Conservation (phyloP, 306 rosid species). For the Urtica urens region DNA sequence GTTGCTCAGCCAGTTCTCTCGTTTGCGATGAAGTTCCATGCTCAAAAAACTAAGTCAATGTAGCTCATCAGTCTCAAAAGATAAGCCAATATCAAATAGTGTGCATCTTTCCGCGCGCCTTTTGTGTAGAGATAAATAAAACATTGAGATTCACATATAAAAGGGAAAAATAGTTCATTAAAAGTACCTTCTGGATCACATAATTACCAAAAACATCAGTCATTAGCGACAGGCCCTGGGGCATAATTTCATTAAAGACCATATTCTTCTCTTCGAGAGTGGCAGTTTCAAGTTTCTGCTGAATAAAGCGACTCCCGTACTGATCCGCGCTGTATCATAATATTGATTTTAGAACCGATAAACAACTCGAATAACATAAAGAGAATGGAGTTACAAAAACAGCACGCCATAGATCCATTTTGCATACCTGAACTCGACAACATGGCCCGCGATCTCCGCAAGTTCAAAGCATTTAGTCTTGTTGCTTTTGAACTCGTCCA, state of each 20-base stretch:
- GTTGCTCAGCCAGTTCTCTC: constrained; percentile 85
- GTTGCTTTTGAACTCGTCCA: constrained; percentile 84
- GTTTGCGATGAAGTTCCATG: constrained; percentile 74
- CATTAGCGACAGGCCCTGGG: constrained; percentile 83
- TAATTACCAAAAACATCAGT: constrained; percentile 96
- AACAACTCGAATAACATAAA: constrained; percentile 3
- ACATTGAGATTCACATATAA: constrained; percentile 1
- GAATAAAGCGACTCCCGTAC: constrained; percentile 91
- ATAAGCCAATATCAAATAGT: neutral
- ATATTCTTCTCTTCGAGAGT: constrained; percentile 74
- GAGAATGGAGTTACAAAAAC: neutral
- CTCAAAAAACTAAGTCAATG: constrained; percentile 72
- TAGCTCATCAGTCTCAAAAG: constrained; percentile 10
- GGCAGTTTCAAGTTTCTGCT: constrained; percentile 91
- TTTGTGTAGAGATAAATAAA: neutral
- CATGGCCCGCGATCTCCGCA: constrained; percentile 58
- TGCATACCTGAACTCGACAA: constrained; percentile 71
- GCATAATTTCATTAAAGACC: constrained; percentile 94
- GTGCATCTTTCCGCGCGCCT: neutral
- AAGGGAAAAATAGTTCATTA: constrained; percentile 4
- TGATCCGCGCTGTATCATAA: constrained; percentile 63
- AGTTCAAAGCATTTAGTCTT: constrained; percentile 84
- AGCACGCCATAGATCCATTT: neutral
- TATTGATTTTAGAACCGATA: neutral
- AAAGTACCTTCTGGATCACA: constrained; percentile 83